A percentile compares a stretch with the other conserved stretches of the same genome.
Conservation (phyloP, 140 eudicot genomes). For the Bidens hawaiensis region DNA sequence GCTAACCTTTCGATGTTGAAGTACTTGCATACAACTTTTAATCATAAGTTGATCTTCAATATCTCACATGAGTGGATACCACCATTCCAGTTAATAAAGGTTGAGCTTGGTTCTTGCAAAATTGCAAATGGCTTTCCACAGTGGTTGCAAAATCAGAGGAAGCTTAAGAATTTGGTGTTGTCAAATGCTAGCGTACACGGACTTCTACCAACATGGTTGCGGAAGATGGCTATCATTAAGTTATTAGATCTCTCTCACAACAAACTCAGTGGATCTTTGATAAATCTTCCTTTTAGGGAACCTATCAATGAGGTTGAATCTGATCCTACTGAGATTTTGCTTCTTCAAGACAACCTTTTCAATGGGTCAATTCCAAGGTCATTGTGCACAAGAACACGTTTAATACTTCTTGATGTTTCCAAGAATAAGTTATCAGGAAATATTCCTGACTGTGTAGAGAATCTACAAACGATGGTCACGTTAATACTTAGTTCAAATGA, state of each 20-base stretch:
- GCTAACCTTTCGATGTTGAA: not conserved
- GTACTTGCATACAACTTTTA: not conserved
- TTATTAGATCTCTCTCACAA: slow-evolving; percentile 11
- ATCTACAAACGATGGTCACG: not conserved
- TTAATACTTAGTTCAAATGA: not conserved
- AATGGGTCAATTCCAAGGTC: not conserved
- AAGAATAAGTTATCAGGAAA: not conserved
- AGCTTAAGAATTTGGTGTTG: not conserved
- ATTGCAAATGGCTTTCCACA: not conserved
- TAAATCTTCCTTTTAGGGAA: not conserved
- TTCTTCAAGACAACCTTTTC: not conserved
- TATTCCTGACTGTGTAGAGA: too few species aligned
- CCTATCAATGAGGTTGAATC: not conserved
- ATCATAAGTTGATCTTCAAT: not conserved
- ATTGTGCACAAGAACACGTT: not conserved
- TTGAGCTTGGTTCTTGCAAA: not conserved
- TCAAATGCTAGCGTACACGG: slow-evolving; percentile 1
- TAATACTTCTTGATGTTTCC: not conserved
- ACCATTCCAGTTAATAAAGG: not conserved
- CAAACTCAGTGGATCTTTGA: not conserved
- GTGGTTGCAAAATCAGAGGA: slow-evolving; percentile 1
- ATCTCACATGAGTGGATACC: too few species aligned
- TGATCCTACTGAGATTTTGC: not conserved
- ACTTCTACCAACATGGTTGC: slow-evolving; percentile 5
- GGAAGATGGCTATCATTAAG: not conserved